phyloP scores from a whole-genome alignment of 352 stramenopile genomes.

The Globisporangium lucens region DNA sequence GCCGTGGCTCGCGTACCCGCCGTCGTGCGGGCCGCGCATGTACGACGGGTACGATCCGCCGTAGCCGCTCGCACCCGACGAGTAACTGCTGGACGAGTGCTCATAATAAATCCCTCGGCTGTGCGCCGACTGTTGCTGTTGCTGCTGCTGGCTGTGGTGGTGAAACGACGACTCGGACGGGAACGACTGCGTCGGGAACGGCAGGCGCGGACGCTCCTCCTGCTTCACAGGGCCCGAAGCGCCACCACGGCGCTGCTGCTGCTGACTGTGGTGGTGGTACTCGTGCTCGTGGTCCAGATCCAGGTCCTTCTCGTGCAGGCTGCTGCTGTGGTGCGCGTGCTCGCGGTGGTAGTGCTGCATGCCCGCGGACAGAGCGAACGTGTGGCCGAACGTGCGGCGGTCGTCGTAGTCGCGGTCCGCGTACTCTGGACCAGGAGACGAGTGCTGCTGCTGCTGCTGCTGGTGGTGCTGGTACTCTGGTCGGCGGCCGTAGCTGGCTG shows the following conservation, averaged over 20 bases:
- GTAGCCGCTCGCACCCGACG: background rate
- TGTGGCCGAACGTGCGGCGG: conserved; percentile 23
- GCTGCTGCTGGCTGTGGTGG: conserved; percentile 19
- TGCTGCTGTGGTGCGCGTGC: background rate
- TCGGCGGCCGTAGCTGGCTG: background rate
- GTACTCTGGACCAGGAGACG: conserved; percentile 16
- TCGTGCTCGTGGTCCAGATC: conserved; percentile 27
- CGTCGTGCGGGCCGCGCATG: conserved; percentile 30
- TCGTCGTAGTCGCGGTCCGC: conserved; percentile 35
- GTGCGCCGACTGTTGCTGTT: conserved; percentile 18
- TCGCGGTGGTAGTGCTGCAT: conserved; percentile 28
- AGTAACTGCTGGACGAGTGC: conserved; percentile 14
- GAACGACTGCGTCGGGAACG: conserved; percentile 59
- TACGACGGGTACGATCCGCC: conserved; percentile 41
- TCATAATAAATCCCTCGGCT: conserved; percentile 25
- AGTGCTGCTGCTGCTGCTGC: conserved; percentile 1
- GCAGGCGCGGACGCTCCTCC: conserved; percentile 44
- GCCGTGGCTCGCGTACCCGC: conserved; percentile 22
- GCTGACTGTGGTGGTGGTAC: conserved; percentile 6
- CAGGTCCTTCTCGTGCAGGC: conserved; percentile 19
- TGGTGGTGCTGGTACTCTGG: conserved; percentile 16
- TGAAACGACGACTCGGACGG: conserved; percentile 55
- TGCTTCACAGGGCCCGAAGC: conserved; percentile 19
- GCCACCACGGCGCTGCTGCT: conserved; percentile 1
- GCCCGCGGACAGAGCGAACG: conserved; percentile 12